Evolutionary conservation across 768 basidiomycete species (phyloP).

Genomic region (Hericium rajendrae): DNA sequence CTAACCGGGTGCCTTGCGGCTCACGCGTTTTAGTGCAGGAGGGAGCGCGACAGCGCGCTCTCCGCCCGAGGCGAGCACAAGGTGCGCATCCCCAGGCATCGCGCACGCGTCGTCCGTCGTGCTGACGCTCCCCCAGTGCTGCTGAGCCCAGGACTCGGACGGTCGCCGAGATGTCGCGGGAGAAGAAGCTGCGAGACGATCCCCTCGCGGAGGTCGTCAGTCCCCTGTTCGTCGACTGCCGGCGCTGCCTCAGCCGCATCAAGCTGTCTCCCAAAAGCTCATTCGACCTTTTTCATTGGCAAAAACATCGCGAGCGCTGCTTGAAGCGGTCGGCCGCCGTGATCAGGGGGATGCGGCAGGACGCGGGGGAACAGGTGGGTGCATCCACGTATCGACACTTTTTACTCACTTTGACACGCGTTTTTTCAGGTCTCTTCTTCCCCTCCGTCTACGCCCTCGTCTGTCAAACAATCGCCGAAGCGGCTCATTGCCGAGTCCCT

Average conservation of each 20-base stretch:
- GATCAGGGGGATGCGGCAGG: constrained; percentile 8
- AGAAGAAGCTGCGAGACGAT: constrained; percentile 9
- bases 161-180: constrained; percentile 11
- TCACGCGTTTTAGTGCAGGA: not conserved
- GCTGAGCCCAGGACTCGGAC: constrained; percentile 12
- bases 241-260: constrained; percentile 11
- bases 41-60: not conserved
- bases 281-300: constrained; percentile 15
- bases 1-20: constrained; percentile 1
- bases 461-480: constrained; percentile 2
- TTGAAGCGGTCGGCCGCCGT: constrained; percentile 8
- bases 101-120: not conserved
- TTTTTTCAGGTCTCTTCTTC: not conserved
- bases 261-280: constrained; percentile 14
- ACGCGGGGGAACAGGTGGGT: constrained; percentile 1
- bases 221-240: constrained; percentile 11
- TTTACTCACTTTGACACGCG: not conserved
- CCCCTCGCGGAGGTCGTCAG: constrained; percentile 14
- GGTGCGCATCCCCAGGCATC: not conserved
- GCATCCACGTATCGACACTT: not conserved
- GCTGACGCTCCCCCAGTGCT: constrained; percentile 3
- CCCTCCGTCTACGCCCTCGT: not conserved
- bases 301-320: constrained; percentile 14
- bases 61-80: not conserved
- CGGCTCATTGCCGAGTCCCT: not conserved